Base-by-base conservation (phyloP, 805 yeast species). In the Saturnispora saitoi region DNA sequence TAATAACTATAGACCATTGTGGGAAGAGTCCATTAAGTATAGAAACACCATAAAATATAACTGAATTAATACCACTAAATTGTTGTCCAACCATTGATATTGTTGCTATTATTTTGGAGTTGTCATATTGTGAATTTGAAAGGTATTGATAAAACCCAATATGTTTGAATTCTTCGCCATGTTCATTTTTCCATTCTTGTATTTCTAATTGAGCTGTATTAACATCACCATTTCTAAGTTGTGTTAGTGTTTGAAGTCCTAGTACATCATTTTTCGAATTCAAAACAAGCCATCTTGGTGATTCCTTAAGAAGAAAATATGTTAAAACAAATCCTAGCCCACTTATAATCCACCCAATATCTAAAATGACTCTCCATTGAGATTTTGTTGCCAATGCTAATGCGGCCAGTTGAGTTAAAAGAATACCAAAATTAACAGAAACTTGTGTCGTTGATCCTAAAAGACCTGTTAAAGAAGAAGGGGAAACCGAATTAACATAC, bases 381-480 rank as follows among this genome's bases (percentile, higher is more conserved):
- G 68, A 66, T 40, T 76, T 71, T 48, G 77, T 80, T 20, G 93
- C 79, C 80, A 83, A 83, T 28, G 59, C 54, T 9, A 86, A 69
- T 0, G 96, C 95, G 14, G 86, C 63, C 3, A 80, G 52, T 66
- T 91, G 98, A 0, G 96, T 85, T 19, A 81, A 51, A 34, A 91
- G 68, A 42, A 93, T 93, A 0, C 99, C 99, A 19, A 83, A 55
- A 58, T 90, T 93, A 50, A 89, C 82, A 26, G 85, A 79, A 2
- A 88, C 83, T 67, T 93, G 99, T 53, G 85, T 86, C 86, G 87
- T 81, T 15, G 95, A 77, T 0, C 99, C 99, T 49, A 93, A 71
- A 14, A 81, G 66, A 0, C 98, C 98, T 43, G 83, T 77, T 52
- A 76, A 66, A 4, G 70, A 70, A 1, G 72, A 64, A 0, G 97